Evolutionary conservation across 345 rosid genomes (phyloP).

Genomic region (Eucalyptus victrix): DNA sequence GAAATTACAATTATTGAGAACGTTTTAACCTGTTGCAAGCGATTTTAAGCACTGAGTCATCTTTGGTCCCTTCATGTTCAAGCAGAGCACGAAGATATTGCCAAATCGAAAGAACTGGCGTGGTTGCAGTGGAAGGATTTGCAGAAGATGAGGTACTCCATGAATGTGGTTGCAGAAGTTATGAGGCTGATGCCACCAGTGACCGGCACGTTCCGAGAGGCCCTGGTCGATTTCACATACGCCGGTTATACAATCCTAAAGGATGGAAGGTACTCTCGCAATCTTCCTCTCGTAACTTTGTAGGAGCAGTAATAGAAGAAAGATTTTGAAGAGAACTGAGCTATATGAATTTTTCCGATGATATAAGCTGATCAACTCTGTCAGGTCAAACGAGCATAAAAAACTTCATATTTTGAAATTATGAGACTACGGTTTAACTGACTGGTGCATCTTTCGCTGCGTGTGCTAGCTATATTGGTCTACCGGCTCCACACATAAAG

Average conservation of each 20-base stretch:
- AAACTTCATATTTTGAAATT: too few relatives aligned
- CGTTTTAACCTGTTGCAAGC: neutral
- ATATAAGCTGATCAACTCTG: too few relatives aligned
- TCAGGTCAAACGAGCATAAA: too few relatives aligned
- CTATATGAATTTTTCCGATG: too few relatives aligned
- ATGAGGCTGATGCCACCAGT: neutral
- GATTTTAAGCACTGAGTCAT: neutral
- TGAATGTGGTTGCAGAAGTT: neutral
- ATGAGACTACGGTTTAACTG: too few relatives aligned
- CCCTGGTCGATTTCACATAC: constrained; percentile 17
- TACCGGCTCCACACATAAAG: neutral
- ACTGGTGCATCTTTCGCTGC: neutral
- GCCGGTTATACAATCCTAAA: constrained; percentile 28
- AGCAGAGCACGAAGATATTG: neutral
- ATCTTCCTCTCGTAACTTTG: neutral
- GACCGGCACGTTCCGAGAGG: neutral
- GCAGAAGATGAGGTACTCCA: neutral
- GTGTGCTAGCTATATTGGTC: neutral
- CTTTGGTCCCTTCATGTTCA: neutral
- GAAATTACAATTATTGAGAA: neutral
- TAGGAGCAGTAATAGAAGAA: neutral
- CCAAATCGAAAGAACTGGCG: neutral
- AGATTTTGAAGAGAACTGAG: too few relatives aligned
- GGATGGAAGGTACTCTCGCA: constrained; percentile 22
- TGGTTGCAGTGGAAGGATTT: neutral